These are phyloP conservation scores for Rhynchosporium secalis DNA, from an alignment of 2,329 filamentous ascomycete genomes.

Conservation along the genomic window DNA sequence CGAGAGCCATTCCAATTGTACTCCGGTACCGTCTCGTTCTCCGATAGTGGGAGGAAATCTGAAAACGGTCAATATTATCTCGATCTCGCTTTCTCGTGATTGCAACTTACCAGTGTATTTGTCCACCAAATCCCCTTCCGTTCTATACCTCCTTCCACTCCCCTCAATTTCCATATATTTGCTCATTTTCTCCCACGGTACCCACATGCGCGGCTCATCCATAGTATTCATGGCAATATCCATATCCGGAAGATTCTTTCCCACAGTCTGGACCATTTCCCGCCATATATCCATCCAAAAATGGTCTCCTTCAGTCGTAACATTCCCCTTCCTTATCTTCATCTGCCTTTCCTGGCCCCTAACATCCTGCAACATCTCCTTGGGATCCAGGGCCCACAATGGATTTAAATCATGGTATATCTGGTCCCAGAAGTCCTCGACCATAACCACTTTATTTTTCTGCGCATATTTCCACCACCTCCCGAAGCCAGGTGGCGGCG, in stretches of 20 bases:
- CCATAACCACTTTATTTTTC: conserved; percentile 51
- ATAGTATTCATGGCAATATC: conserved; percentile 65
- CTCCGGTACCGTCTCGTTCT: conserved; percentile 9
- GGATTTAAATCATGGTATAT: conserved; percentile 52
- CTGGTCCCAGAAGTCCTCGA: conserved; percentile 61
- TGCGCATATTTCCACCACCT: conserved; percentile 57
- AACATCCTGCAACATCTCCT: conserved; percentile 50
- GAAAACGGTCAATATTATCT: not conserved
- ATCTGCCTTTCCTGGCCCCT: conserved; percentile 59
- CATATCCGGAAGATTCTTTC: conserved; percentile 58
- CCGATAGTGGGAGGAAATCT: conserved; percentile 1
- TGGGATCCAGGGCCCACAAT: conserved; percentile 50
- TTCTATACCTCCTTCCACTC: conserved; percentile 47
- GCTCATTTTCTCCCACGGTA: conserved; percentile 50
- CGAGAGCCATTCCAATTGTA: conserved; percentile 34
- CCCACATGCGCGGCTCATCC: conserved; percentile 62
- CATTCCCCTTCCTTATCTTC: conserved; percentile 53
- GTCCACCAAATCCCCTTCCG: conserved; percentile 52
- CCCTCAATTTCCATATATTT: conserved; percentile 27
- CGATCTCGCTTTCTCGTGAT: not conserved
- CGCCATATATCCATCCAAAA: conserved; percentile 44
- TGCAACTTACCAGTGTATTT: conserved; percentile 15
- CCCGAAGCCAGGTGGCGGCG: conserved; percentile 63
- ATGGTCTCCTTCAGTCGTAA: conserved; percentile 45
- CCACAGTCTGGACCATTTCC: conserved; percentile 44